Evolutionary conservation across 306 rosid species (phyloP).

Genomic region (Acacia acuminata): DNA sequence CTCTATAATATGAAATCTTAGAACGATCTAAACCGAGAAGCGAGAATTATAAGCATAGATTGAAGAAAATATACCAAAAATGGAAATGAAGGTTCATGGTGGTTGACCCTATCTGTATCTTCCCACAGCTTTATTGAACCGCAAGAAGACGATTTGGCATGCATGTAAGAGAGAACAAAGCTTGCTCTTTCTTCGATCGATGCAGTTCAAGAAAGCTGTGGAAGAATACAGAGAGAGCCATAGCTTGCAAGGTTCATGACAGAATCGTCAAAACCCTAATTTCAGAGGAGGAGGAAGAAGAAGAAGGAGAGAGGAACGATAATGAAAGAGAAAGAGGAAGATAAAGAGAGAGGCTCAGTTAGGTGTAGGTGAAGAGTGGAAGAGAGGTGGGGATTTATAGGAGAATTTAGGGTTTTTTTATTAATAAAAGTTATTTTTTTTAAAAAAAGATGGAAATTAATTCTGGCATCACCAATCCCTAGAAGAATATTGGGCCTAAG

Average conservation of each 20-base stretch:
- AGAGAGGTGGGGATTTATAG: constrained; percentile 58
- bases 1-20: background rate
- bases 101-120: constrained; percentile 79
- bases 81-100: constrained; percentile 1
- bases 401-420: constrained; percentile 42
- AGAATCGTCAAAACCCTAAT: constrained; percentile 40
- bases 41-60: background rate
- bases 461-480: constrained; percentile 71
- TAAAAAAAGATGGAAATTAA: background rate
- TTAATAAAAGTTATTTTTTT: background rate
- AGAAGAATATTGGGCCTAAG: constrained; percentile 94
- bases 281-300: background rate
- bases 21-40: background rate
- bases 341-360: constrained; percentile 29
- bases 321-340: background rate
- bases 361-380: constrained; percentile 48
- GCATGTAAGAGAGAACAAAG: constrained; percentile 32
- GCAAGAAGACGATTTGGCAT: constrained; percentile 52
- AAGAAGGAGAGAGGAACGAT: background rate
- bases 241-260: constrained; percentile 32
- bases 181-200: constrained; percentile 36
- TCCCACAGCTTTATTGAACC: constrained; percentile 99
- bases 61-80: background rate
- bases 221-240: constrained; percentile 95
- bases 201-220: constrained; percentile 99